Evolutionary conservation across 2,329 filamentous ascomycete species (phyloP), one percentile per base, ranked within the genome.

Genomic region (Davidsoniella eucalypti): DNA sequence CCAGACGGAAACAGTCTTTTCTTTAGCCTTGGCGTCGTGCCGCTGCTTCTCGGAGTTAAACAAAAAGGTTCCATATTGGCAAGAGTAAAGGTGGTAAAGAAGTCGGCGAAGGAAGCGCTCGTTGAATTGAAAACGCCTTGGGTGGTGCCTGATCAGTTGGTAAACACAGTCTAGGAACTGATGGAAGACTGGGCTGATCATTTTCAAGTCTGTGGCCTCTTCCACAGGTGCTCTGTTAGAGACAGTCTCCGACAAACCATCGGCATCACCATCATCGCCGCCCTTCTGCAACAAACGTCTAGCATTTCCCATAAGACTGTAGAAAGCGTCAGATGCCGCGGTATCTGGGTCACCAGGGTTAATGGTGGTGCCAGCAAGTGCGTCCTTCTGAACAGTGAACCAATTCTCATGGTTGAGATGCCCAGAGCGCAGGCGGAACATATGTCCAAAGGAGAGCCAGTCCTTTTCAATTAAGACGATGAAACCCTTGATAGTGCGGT

Each of bases 401-500:
- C 88, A 96, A 60, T 93, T 94, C 56, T 96, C 90, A 56, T 85
- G 85, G 59, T 80, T 87, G 50, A 96, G 67, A 57, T 84, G 84
- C 2, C 92, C 92, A 12, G 85, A 85, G n/a, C 92, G 80, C 58
- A 94, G 79, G 50, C 87, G 80, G 65, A 98, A 98, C 82, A 94
- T 95, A 65, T 98, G 90, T 1, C 92, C 92, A 66, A 95, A 98
- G 0, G 90, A 92, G 10, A 98, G 67, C 86, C 92, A 98, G 61
- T 98, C 92, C 63, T 98, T 98, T 64, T 98, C 92, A 2, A 98
- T 75, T 5, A 98, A 69, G 2, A 94, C 80, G 57, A 96, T 88
- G 63, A 96, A 98, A 1, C 92, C 92, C 57, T 95, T 84, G 46
- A 98, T 69, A 0, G 92, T 96, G 47, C 92, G 79, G 63, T 87